phyloP scores from a whole-genome alignment of 1,139 yeast genomes.

The Scheffersomyces illinoinensis region DNA sequence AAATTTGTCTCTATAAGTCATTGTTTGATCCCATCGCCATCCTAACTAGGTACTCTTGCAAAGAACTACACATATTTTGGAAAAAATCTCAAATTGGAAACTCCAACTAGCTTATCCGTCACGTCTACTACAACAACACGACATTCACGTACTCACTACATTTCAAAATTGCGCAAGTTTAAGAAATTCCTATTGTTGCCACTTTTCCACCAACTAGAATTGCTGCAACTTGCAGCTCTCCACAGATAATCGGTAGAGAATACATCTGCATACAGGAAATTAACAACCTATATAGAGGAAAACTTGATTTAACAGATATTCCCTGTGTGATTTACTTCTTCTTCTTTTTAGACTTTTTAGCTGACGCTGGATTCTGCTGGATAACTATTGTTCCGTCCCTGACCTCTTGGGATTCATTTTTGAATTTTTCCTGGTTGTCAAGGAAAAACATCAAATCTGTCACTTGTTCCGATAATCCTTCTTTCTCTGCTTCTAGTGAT shows the following conservation, averaged over 20 bases:
- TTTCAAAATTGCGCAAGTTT: neutral
- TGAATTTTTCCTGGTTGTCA: conserved; percentile 71
- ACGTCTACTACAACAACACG: neutral
- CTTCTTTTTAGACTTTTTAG: conserved; percentile 19
- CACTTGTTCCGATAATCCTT: conserved; percentile 66
- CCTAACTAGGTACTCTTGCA: neutral
- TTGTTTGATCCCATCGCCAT: neutral
- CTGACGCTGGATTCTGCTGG: conserved; percentile 20
- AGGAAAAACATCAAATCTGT: conserved; percentile 80
- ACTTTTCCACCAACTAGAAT: neutral
- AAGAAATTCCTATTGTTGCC: neutral
- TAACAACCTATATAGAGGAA: neutral
- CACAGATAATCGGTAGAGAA: neutral
- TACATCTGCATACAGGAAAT: neutral
- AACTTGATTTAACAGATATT: neutral
- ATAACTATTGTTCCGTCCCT: conserved; percentile 67
- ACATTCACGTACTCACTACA: neutral
- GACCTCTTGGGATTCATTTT: conserved; percentile 68
- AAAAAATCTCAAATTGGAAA: neutral
- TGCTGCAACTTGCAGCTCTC: neutral
- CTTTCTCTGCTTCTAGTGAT: conserved; percentile 37
- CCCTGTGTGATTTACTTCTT: conserved; percentile 6
- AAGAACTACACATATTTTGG: neutral
- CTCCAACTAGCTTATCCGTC: neutral
- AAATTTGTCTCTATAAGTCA: neutral